These are phyloP conservation scores for Dactylis glomerata DNA, from an alignment of 176 grass and related monocot genomes.

Conservation along the genomic window DNA sequence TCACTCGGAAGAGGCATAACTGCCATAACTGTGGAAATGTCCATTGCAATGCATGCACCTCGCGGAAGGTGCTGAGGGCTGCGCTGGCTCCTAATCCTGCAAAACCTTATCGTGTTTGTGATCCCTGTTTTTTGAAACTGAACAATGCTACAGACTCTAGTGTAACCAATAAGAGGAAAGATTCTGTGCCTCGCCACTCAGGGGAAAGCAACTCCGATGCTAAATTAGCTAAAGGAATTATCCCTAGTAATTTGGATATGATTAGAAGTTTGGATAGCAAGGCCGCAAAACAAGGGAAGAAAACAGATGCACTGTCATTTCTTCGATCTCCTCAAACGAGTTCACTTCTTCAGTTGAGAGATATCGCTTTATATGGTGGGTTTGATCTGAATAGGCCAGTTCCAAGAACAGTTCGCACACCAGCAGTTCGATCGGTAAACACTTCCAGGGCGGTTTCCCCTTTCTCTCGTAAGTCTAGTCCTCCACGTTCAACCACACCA, in stretches of 20 bases:
- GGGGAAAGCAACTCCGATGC: constrained; percentile 60
- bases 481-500: constrained; percentile 83
- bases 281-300: constrained; percentile 67
- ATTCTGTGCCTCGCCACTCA: constrained; percentile 42
- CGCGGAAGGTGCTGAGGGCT: constrained; percentile 71
- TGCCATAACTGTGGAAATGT: constrained; percentile 95
- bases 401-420: constrained; percentile 56
- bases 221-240: constrained; percentile 50
- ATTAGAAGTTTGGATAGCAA: constrained; percentile 80
- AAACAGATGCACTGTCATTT: constrained; percentile 55
- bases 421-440: constrained; percentile 63
- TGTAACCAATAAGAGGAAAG: constrained; percentile 65
- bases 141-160: constrained; percentile 56
- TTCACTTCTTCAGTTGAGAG: constrained; percentile 77
- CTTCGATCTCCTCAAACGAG: constrained; percentile 57
- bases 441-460: constrained; percentile 93
- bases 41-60: constrained; percentile 81
- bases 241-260: constrained; percentile 83
- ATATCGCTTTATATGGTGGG: constrained; percentile 68
- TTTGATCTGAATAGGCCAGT: constrained; percentile 58
- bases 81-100: constrained; percentile 75
- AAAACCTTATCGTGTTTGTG: constrained; percentile 94
- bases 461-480: constrained; percentile 80
- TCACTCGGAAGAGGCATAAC: constrained; percentile 91
- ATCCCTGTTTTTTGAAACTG: constrained; percentile 89